phyloP scores from a whole-genome alignment of 305 asterid species.

The Nicotiana rustica region DNA sequence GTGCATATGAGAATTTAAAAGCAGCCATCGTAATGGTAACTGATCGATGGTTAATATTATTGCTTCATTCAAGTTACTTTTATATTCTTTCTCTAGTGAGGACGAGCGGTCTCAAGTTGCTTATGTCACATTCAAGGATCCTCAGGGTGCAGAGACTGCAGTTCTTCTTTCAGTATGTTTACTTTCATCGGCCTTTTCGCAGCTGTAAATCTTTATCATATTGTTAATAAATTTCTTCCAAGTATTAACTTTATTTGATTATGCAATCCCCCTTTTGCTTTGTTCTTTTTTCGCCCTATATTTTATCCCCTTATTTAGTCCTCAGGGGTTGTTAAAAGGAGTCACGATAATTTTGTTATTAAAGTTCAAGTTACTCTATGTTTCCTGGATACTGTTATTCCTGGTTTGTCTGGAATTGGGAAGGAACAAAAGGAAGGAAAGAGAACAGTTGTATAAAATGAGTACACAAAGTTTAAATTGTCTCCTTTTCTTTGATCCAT shows the following conservation, averaged over 20 bases:
- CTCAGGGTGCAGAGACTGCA: slow-evolving; percentile 46
- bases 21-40: neutral
- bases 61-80: slow-evolving; percentile 12
- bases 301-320: neutral
- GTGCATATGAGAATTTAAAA: neutral
- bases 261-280: neutral
- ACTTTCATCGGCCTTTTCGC: neutral
- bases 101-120: slow-evolving; percentile 40
- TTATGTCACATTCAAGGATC: slow-evolving; percentile 38
- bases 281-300: neutral
- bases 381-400: neutral
- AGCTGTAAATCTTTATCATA: neutral
- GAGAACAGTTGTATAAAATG: neutral
- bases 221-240: neutral
- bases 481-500: neutral
- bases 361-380: neutral
- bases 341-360: neutral
- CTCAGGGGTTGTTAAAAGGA: neutral
- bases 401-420: neutral
- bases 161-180: slow-evolving; percentile 42
- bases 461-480: neutral
- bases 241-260: neutral
- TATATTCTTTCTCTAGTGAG: slow-evolving; percentile 20
- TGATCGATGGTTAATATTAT: neutral
- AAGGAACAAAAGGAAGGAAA: too few species aligned